These are phyloP conservation scores for Aphanomyces cochlioides DNA, from an alignment of 352 stramenopile genomes.

Conservation along the genomic window DNA sequence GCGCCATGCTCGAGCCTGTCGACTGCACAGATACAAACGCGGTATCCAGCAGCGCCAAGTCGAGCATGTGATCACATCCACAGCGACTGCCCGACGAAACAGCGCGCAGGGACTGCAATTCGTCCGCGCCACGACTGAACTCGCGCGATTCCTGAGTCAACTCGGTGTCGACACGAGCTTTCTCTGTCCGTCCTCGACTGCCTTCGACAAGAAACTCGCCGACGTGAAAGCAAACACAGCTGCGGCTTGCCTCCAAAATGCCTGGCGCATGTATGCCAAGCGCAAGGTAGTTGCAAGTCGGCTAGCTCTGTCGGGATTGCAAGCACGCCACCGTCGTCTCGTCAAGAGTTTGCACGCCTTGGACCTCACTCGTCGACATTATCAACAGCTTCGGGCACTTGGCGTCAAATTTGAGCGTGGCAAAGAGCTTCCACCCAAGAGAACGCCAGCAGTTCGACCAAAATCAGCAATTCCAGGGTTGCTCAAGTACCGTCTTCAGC, in stretches of 20 bases:
- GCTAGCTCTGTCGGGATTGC: not conserved
- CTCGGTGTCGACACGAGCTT: not conserved
- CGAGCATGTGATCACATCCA: not conserved
- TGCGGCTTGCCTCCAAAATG: not conserved
- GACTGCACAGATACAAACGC: not conserved
- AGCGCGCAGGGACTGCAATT: not conserved
- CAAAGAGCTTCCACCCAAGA: not conserved
- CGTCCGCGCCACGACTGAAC: not conserved
- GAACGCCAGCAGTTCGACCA: not conserved
- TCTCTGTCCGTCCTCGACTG: not conserved
- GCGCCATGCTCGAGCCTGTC: not conserved
- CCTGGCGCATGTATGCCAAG: not conserved
- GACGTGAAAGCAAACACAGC: not conserved
- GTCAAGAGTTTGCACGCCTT: not conserved
- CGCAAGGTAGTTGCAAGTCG: not conserved
- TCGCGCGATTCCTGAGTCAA: not conserved
- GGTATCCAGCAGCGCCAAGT: not conserved
- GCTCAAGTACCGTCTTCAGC: constrained; percentile 22
- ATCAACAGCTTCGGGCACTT: not conserved
- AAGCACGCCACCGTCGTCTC: not conserved
- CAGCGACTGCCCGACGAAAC: not conserved
- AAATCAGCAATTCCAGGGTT: not conserved
- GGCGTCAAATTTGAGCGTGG: not conserved
- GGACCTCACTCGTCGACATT: not conserved
- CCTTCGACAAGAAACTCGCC: not conserved